Percentiles rank a stretch among this genome's conserved stretches.
Conservation (phyloP, 345 rosid species). For the Atalantia buxifolia region DNA sequence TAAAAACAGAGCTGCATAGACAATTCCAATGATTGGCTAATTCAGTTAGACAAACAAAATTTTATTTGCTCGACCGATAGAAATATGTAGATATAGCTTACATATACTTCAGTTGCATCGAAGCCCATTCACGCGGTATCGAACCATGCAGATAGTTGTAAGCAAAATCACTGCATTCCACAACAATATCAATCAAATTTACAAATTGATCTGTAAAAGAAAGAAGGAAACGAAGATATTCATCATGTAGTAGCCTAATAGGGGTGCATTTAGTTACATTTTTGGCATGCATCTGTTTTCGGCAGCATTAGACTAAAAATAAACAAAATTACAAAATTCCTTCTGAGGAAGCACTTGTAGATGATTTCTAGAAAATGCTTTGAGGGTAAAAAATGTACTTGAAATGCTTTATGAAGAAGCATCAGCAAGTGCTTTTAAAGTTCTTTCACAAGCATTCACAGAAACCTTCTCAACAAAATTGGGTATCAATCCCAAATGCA, state of each 20-base stretch:
- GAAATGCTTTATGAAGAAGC: not conserved
- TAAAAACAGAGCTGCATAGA: conserved; percentile 35
- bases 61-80: not conserved
- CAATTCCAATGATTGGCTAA: not conserved
- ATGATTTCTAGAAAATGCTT: not conserved
- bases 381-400: not conserved
- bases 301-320: not conserved
- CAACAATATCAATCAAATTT: not conserved
- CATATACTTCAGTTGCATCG: conserved; percentile 44
- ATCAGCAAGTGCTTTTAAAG: not conserved
- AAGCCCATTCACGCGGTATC: conserved; percentile 59
- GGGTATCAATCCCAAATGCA: not conserved
- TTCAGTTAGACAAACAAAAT: not conserved
- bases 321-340: not conserved
- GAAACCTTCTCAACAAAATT: not conserved
- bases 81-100: conserved; percentile 22
- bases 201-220: not conserved
- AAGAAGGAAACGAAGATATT: not conserved
- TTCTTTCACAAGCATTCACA: not conserved
- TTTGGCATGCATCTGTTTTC: not conserved
- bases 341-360: not conserved
- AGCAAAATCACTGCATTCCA: conserved; percentile 51
- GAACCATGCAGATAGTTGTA: conserved; percentile 55
- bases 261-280: not conserved
- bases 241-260: not conserved